Evolutionary conservation across 495 filamentous ascomycete species (phyloP).

Genomic region (Penicillium pancosmium): DNA sequence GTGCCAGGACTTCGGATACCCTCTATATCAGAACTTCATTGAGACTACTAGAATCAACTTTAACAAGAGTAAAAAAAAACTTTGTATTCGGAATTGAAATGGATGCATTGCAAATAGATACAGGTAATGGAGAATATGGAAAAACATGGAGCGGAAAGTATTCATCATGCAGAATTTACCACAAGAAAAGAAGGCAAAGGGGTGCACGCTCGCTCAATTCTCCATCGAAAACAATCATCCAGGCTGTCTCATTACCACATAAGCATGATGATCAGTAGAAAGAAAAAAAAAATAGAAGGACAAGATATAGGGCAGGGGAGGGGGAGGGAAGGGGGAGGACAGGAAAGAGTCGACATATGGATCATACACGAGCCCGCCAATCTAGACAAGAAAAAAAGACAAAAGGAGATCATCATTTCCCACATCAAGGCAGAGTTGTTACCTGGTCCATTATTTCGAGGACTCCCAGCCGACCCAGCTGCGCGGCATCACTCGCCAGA

Average conservation of each 20-base stretch:
- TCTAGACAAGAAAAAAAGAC: constrained; percentile 15
- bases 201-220: constrained; percentile 35
- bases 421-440: constrained; percentile 7
- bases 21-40: not conserved
- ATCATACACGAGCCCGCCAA: constrained; percentile 27
- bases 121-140: constrained; percentile 22
- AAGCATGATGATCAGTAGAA: constrained; percentile 16
- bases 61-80: not conserved
- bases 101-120: constrained; percentile 32
- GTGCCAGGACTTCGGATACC: no score
- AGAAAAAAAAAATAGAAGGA: constrained; percentile 5
- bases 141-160: constrained; percentile 19
- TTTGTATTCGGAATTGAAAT: constrained; percentile 5
- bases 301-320: constrained; percentile 14
- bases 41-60: not conserved
- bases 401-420: constrained; percentile 17
- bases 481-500: constrained; percentile 93
- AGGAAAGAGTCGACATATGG: constrained; percentile 19
- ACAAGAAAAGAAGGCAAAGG: constrained; percentile 18
- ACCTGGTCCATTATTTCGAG: constrained; percentile 33
- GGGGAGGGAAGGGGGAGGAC: constrained; percentile 1
- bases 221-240: constrained; percentile 25
- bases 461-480: constrained; percentile 87
- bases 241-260: constrained; percentile 30
- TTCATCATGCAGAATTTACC: constrained; percentile 29